Percentiles rank a stretch among this genome's conserved stretches.
phyloP scores from a whole-genome alignment of 306 rosid genomes.

The Prunus campanulata region DNA sequence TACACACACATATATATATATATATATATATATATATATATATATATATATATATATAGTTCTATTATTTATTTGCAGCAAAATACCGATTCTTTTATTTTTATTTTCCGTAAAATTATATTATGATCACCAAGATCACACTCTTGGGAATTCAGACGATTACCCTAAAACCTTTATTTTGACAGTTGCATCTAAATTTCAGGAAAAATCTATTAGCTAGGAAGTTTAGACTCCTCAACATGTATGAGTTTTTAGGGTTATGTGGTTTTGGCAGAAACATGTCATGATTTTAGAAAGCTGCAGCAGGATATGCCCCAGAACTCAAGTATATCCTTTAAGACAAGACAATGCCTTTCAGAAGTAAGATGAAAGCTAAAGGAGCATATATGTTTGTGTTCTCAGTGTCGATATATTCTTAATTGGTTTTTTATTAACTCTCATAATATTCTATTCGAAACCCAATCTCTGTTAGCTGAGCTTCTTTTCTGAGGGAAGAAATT shows the following conservation, averaged over 20 bases:
- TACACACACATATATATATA: neutral
- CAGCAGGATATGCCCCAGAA: neutral
- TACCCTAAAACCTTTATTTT: no score
- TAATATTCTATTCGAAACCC: neutral
- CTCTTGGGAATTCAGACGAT: no score
- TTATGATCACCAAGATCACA: neutral
- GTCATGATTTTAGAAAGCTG: neutral
- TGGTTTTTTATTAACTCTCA: neutral
- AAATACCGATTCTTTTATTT: neutral
- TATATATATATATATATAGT: neutral
- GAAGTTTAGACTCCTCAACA: no score
- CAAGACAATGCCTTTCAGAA: neutral
- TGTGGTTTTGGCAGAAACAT: no score
- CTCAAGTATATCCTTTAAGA: constrained; percentile 5
- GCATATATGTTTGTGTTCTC: neutral
- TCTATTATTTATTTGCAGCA: neutral
- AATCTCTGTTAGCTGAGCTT: neutral
- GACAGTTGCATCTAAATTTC: no score
- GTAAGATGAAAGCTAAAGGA: neutral
- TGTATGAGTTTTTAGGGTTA: no score
- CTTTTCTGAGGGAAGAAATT: neutral
- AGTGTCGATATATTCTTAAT: neutral
- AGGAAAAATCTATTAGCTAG: no score
- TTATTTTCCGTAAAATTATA: neutral
- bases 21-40: no score